Evolutionary conservation across 2,329 filamentous ascomycete genomes (phyloP).

Genomic region (Aureobasidium leucospermi): DNA sequence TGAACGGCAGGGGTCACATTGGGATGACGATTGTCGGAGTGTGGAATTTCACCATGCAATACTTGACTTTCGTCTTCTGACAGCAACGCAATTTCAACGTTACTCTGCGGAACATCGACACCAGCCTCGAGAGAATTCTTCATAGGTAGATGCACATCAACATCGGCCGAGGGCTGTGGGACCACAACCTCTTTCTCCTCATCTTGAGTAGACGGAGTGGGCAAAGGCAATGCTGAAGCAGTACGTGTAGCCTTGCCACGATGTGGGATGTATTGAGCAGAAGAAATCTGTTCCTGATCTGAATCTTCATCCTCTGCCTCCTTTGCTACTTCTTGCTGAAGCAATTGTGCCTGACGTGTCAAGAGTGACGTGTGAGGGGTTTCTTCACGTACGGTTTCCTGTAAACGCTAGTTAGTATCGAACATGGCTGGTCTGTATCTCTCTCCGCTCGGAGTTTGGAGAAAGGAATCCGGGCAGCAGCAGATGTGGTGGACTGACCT

Average conservation of each 20-base stretch:
- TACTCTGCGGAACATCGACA: constrained; percentile 27
- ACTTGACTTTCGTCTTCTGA: constrained; percentile 54
- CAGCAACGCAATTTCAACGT: constrained; percentile 57
- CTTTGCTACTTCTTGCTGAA: constrained; percentile 15
- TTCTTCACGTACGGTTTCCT: neutral
- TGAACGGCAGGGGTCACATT: constrained; percentile 14
- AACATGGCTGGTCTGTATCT: neutral
- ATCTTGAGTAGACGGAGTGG: constrained; percentile 3
- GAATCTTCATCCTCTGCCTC: constrained; percentile 53
- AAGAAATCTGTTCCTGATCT: constrained; percentile 80
- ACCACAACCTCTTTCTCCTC: constrained; percentile 11
- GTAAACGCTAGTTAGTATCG: neutral
- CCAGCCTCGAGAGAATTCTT: neutral
- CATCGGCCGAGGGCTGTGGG: neutral
- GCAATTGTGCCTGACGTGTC: constrained; percentile 8
- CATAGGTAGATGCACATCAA: neutral
- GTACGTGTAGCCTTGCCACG: constrained; percentile 32
- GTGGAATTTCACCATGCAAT: constrained; percentile 51
- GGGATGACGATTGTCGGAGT: constrained; percentile 30
- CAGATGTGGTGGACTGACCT: neutral
- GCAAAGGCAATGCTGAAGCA: neutral
- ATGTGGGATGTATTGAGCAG: constrained; percentile 74
- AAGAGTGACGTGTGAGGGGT: neutral
- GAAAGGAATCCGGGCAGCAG: too few species aligned
- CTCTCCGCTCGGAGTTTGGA: too few species aligned